Evolutionary conservation across 1,139 yeast genomes (phyloP), one percentile per base, ranked within the genome.

Genomic region (Eremothecium gossypii): DNA sequence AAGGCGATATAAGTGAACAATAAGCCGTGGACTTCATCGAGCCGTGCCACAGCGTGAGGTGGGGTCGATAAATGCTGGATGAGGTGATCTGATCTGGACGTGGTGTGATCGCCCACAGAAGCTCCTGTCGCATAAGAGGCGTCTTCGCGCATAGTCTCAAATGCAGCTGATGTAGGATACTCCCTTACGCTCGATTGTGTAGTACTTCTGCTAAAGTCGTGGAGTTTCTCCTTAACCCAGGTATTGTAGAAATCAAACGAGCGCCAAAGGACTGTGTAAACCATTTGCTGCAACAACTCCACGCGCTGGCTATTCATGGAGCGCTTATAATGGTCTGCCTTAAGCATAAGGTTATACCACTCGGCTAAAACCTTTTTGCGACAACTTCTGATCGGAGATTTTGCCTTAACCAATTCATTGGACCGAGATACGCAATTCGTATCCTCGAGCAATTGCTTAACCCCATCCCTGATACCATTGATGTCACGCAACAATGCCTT

Each of bases 351-450:
- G 46, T 81, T 83, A 43, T 93, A 89, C 83, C 96, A 83, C 57
- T 89, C 96, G 1, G 95, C 89, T 36, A 91, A 73, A 45, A 91
- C 67, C 14, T 80, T 71, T 61, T 89, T 89, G 51, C 98, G 73
- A 45, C 83, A 72, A 51, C 76, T 80, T 41, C 93, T 69, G 13
- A 91, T 79, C 6, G 75, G 63, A 3, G 87, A 85, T 38, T 79
- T 73, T 46, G 75, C 72, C 47, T 79, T 77, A 4, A 89, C 95
- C 33, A 85, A 73, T 35, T 78, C 80, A 47, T 86, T 81, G 11
- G 93, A 82, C 49, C 96, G 70, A 1, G 95, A 85, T 27, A 91
- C 74, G 58, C 96, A 84, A 45, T 84, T 83, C 1, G 96, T 84
- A 42, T 77, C 74, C 50, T 82, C 86, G 30, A 91, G 68, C 40